These are phyloP conservation scores for Tripterygium wilfordii DNA, from an alignment of 177 flowering plant species.

Conservation along the genomic window DNA sequence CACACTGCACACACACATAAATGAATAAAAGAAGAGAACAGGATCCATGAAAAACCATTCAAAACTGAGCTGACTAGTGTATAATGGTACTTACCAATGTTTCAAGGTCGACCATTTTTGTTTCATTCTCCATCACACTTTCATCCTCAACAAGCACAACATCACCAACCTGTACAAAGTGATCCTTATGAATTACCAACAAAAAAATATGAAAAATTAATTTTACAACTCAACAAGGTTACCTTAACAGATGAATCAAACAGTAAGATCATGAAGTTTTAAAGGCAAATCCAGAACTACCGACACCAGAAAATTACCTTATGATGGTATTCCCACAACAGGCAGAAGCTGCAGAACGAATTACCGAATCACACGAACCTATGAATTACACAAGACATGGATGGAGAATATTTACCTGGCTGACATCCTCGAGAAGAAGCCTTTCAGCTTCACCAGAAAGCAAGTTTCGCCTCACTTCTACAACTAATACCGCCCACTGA, in stretches of 20 bases:
- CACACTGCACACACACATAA: too few species aligned
- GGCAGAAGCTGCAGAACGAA: neutral
- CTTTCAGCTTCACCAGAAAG: conserved; percentile 71
- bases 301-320: neutral
- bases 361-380: neutral
- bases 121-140: conserved; percentile 45
- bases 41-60: too few species aligned
- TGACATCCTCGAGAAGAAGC: conserved; percentile 60
- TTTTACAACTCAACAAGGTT: too few species aligned
- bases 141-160: conserved; percentile 71
- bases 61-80: too few species aligned
- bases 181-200: too few species aligned
- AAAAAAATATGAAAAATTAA: neutral
- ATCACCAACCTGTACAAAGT: conserved; percentile 63
- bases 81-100: too few species aligned
- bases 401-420: conserved; percentile 39
- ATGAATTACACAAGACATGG: neutral
- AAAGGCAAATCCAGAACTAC: neutral
- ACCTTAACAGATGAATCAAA: too few species aligned
- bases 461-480: conserved; percentile 76
- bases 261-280: too few species aligned
- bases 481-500: conserved; percentile 64
- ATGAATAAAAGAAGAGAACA: too few species aligned
- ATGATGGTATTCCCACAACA: neutral
- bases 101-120: conserved; percentile 58